Evolutionary conservation across 345 rosid genomes (phyloP).

Genomic region (Populus simonii): DNA sequence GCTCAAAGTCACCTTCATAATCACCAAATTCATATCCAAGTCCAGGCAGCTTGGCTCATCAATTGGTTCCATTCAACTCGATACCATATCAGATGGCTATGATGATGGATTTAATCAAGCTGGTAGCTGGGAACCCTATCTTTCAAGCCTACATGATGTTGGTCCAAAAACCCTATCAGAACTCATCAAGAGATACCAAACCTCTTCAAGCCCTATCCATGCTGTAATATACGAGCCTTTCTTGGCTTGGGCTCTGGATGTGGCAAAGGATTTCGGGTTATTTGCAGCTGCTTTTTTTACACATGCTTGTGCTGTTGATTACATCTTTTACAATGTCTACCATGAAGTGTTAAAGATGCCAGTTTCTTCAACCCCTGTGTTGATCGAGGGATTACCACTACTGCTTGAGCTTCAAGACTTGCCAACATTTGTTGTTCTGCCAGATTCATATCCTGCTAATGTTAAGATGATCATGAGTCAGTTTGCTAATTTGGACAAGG

Average conservation of each 20-base stretch:
- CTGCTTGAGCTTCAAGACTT: constrained; percentile 17
- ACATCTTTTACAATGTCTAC: constrained; percentile 43
- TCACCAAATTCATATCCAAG: constrained; percentile 17
- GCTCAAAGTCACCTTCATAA: constrained; percentile 4
- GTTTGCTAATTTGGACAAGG: constrained; percentile 21
- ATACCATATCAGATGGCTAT: constrained; percentile 19
- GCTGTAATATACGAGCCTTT: constrained; percentile 63
- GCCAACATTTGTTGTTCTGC: constrained; percentile 19
- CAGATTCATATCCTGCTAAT: constrained; percentile 22
- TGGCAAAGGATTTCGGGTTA: constrained; percentile 51
- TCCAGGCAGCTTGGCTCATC: constrained; percentile 15
- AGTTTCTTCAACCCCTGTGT: constrained; percentile 24
- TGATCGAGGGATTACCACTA: constrained; percentile 23
- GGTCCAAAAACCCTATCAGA: constrained; percentile 51
- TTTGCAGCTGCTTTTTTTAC: constrained; percentile 63
- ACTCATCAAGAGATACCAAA: constrained; percentile 37
- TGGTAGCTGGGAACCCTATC: background rate
- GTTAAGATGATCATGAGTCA: constrained; percentile 10
- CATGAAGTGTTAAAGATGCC: constrained; percentile 44
- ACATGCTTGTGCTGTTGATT: constrained; percentile 59
- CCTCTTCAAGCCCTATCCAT: constrained; percentile 33
- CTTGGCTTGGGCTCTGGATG: constrained; percentile 63
- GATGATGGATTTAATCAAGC: constrained; percentile 12
- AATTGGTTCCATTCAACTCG: constrained; percentile 10
- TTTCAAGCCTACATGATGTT: constrained; percentile 18